These are phyloP conservation scores for Alnus rubra DNA, from an alignment of 306 rosid species.

Conservation along the genomic window DNA sequence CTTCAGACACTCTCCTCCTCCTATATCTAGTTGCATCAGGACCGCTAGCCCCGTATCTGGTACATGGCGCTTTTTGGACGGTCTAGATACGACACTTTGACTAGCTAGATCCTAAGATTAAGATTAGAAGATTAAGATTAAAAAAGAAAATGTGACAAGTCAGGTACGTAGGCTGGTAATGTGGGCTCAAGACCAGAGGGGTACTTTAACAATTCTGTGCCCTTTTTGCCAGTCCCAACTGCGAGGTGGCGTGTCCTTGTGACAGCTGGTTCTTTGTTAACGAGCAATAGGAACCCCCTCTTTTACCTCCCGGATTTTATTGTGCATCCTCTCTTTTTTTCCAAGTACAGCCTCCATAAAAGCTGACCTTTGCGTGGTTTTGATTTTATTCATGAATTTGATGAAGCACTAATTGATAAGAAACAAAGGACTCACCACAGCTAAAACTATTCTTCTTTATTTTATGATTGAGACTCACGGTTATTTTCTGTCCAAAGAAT, in stretches of 20 bases:
- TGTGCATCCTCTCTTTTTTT: not conserved
- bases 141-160: slow-evolving; percentile 43
- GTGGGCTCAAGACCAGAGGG: not conserved
- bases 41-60: not conserved
- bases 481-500: no score
- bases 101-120: no score
- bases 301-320: not conserved
- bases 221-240: not conserved
- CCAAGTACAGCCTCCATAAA: not conserved
- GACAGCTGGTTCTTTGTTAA: not conserved
- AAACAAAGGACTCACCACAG: no score
- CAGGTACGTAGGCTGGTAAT: slow-evolving; percentile 23
- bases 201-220: not conserved
- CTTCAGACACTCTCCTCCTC: not conserved
- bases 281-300: not conserved
- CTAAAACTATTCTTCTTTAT: no score
- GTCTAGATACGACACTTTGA: not conserved
- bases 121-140: not conserved
- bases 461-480: no score
- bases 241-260: not conserved
- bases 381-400: not conserved
- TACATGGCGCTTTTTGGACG: not conserved
- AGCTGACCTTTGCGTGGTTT: not conserved
- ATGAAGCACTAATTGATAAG: not conserved
- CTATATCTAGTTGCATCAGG: not conserved